Percentiles rank a stretch among this genome's conserved stretches.
Evolutionary conservation across 2,329 filamentous ascomycete species (phyloP).

Genomic region (Fusarium falciforme): DNA sequence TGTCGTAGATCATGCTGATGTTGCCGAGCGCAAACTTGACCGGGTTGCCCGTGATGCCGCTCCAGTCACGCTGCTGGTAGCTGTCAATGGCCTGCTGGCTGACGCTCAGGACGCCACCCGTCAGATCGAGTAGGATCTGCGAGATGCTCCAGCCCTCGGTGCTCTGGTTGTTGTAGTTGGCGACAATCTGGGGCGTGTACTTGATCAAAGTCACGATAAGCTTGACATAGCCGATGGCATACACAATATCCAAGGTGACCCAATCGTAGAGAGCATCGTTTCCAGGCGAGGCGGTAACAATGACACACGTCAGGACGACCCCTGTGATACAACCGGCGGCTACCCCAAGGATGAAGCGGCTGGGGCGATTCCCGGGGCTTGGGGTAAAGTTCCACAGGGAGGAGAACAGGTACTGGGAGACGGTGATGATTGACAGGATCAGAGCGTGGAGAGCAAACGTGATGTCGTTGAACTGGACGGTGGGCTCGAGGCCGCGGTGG

Average conservation of each 20-base stretch:
- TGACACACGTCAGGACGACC: slow-evolving; percentile 62
- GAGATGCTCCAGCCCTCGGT: slow-evolving; percentile 89
- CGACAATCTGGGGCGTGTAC: slow-evolving; percentile 86
- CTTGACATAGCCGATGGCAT: slow-evolving; percentile 87
- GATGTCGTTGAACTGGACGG: slow-evolving; percentile 90
- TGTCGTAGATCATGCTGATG: slow-evolving; percentile 86
- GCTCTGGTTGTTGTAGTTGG: slow-evolving; percentile 86
- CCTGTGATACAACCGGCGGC: slow-evolving; percentile 75
- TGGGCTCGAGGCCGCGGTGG: slow-evolving; percentile 80
- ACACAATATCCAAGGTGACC: slow-evolving; percentile 73
- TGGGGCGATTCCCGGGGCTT: slow-evolving; percentile 65
- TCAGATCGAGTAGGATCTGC: slow-evolving; percentile 85
- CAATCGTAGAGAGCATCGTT: slow-evolving; percentile 59
- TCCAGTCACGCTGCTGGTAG: slow-evolving; percentile 87
- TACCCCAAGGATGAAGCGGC: slow-evolving; percentile 74
- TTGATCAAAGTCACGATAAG: slow-evolving; percentile 89
- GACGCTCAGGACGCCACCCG: slow-evolving; percentile 84
- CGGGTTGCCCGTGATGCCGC: slow-evolving; percentile 89
- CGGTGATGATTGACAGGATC: slow-evolving; percentile 76
- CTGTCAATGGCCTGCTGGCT: slow-evolving; percentile 87
- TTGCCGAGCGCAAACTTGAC: slow-evolving; percentile 90
- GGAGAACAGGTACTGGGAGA: slow-evolving; percentile 80
- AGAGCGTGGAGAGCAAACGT: slow-evolving; percentile 87
- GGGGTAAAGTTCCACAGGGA: slow-evolving; percentile 80
- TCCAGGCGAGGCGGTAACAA: slow-evolving; percentile 55